Evolutionary conservation across 345 rosid species (phyloP), one percentile per base, ranked within the genome.

Genomic region (Luvunga scandens): DNA sequence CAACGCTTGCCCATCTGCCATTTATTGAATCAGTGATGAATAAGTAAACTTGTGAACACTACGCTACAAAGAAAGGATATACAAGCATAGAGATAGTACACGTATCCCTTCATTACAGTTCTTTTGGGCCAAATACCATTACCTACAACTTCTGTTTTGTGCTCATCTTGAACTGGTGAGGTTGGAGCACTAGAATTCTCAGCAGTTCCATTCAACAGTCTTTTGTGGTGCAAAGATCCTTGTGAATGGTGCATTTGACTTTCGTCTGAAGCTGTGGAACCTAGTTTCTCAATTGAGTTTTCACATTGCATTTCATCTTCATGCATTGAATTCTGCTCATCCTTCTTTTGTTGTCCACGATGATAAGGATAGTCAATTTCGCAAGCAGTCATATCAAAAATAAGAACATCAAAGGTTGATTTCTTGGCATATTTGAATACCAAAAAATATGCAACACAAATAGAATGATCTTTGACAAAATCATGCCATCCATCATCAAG

Each of bases 401-500:
- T 83, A 36, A 42, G 62, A 66, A 86, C 84, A 48, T 75, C 73
- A 73, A 88, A 88, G 56, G 59, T 77, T 61, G 85, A 85, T 39
- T 48, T 70, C 19, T 88, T 87, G 38, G 57, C 76, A 25, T 82
- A 85, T 60, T 73, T 60, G 83, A 88, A 88, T 63, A 84, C 82
- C 64, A 86, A 45, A 82, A 45, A 77, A 75, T 78, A 68, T 4
- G 87, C 88, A 10, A 31, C 39, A 59, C 76, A 5, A 3, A 88
- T 80, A 22, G 86, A 82, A 69, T 86, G 66, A 53, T 82, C 78
- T 27, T 85, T 72, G 2, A 66, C 75, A 86, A 45, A 45, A 4
- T 86, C 74, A 42, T 82, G 80, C 87, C 87, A 88, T 19, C 85
- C 87, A 48, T 81, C 81, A 33, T 88, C 83, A 60, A 88, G 81